Conservation (phyloP, 2,329 filamentous ascomycete species). For the Botrytis porri region DNA sequence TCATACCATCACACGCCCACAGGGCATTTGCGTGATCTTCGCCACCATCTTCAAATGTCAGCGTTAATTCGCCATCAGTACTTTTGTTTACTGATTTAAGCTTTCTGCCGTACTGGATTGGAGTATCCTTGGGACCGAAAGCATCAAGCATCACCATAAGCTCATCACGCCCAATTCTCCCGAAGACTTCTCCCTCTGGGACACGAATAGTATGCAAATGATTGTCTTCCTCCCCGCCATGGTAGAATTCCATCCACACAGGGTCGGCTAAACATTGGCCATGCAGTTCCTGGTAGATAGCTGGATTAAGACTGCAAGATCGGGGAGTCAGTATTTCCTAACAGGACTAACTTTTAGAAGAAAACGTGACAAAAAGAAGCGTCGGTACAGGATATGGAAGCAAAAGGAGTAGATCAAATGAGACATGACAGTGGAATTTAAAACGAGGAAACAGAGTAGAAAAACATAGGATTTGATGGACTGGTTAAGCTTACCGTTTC, state of each 20-base stretch:
- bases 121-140: constrained; percentile 4
- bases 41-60: constrained; percentile 19
- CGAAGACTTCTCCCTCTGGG: constrained; percentile 13
- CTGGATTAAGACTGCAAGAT: constrained; percentile 14
- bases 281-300: neutral
- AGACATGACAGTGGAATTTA: neutral
- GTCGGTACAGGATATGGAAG: neutral
- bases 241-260: constrained; percentile 21
- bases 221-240: constrained; percentile 3
- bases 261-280: neutral
- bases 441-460: neutral
- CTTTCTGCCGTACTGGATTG: constrained; percentile 19
- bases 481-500: neutral
- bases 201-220: constrained; percentile 4
- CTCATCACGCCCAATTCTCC: constrained; percentile 20
- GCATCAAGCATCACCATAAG: constrained; percentile 19
- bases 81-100: constrained; percentile 10
- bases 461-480: neutral
- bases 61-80: constrained; percentile 12
- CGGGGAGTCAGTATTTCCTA: neutral
- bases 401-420: neutral
- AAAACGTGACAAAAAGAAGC: neutral
- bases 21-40: constrained; percentile 18
- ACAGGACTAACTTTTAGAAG: neutral
- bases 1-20: constrained; percentile 25